Evolutionary conservation across 106 monocot species (phyloP).

Genomic region (Dendrobium catenatum): DNA sequence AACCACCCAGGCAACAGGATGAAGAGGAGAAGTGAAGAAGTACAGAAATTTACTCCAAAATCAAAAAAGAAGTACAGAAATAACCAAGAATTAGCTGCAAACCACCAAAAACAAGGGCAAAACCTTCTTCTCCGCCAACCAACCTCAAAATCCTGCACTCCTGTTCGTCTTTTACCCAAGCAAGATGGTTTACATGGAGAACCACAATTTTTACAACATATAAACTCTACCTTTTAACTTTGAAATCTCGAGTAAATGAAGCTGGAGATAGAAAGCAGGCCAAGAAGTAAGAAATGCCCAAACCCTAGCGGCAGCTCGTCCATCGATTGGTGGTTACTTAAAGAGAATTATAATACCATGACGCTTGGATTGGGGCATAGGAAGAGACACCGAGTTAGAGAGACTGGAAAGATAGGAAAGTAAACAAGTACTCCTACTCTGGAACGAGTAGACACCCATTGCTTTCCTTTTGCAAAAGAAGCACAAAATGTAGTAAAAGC

Average conservation of each 20-base stretch:
- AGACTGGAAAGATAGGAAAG: background rate
- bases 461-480: background rate
- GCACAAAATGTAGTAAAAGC: conserved; percentile 2
- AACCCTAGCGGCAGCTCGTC: background rate
- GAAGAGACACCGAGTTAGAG: background rate
- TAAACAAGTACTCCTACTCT: background rate
- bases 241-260: background rate
- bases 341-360: background rate
- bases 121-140: background rate
- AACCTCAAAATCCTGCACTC: background rate
- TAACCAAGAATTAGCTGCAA: background rate
- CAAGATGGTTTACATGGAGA: background rate
- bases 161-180: background rate
- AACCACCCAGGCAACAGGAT: background rate
- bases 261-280: background rate
- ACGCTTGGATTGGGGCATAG: background rate
- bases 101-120: background rate
- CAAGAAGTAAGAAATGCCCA: background rate
- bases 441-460: background rate
- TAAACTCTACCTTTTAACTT: background rate
- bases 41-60: no score
- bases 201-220: background rate
- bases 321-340: background rate
- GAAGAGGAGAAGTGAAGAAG: background rate
- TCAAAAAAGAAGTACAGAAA: background rate